Percentiles rank a stretch among this genome's conserved stretches.
Conservation (phyloP, 176 grass and related monocot genomes). For the Olyra latifolia region DNA sequence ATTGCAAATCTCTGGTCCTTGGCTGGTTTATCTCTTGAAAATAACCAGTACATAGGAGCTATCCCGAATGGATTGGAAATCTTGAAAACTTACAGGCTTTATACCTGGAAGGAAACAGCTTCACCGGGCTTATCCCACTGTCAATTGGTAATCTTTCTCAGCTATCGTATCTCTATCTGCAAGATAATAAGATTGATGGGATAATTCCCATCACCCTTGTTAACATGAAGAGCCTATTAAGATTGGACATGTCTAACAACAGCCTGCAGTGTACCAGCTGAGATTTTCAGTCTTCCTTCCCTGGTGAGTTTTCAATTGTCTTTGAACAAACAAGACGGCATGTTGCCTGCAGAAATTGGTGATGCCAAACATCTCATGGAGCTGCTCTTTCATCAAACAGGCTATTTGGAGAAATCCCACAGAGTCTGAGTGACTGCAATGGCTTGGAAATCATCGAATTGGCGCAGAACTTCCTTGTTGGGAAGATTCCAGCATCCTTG, state of each 20-base stretch:
- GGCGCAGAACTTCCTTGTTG: conserved; percentile 23
- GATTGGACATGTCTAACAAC: conserved; percentile 26
- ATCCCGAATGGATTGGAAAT: conserved; percentile 22
- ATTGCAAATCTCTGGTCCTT: conserved; percentile 20
- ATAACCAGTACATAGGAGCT: conserved; percentile 12
- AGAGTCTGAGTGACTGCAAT: background rate
- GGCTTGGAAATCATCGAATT: conserved; percentile 24
- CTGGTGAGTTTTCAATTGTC: background rate
- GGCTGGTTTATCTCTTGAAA: conserved; percentile 17
- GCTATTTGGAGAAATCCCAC: conserved; percentile 38
- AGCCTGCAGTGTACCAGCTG: conserved; percentile 23
- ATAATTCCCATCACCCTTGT: background rate
- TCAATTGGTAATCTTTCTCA: conserved; percentile 28
- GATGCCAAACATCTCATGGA: conserved; percentile 4
- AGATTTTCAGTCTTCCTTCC: conserved; percentile 5
- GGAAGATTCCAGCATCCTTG: conserved; percentile 23
- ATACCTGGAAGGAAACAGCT: conserved; percentile 11
- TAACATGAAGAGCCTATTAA: background rate
- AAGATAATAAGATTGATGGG: conserved; percentile 9
- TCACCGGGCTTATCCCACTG: background rate
- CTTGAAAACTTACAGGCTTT: conserved; percentile 20
- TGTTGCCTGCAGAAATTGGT: background rate
- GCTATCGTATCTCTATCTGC: conserved; percentile 10
- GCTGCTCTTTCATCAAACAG: conserved; percentile 27
- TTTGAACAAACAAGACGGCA: conserved; percentile 14